A percentile compares a stretch with the other conserved stretches of the same genome.
These are phyloP conservation scores for Myrica gale DNA, from an alignment of 306 rosid species.

Conservation along the genomic window DNA sequence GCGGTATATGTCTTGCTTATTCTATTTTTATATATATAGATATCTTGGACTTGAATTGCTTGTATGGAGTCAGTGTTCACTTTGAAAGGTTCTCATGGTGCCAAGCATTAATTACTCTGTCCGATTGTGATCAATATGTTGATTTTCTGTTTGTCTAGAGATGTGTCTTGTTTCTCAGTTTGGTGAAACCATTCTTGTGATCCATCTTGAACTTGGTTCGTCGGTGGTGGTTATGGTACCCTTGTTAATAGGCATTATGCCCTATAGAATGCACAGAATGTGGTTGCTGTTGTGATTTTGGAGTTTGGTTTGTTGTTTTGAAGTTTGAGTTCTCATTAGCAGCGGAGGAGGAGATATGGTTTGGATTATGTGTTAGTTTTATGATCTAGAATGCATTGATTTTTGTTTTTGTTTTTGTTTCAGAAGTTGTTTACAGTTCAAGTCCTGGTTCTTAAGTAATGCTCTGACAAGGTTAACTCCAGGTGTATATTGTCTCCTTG, in stretches of 20 bases:
- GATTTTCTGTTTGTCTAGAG: background rate
- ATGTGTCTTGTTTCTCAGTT: background rate
- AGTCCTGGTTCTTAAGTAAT: too few relatives aligned
- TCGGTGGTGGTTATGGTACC: constrained; percentile 5
- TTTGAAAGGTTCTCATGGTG: background rate
- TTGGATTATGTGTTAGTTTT: background rate
- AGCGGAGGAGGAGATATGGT: background rate
- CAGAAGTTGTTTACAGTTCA: too few relatives aligned
- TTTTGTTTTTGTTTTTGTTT: background rate
- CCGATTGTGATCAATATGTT: background rate
- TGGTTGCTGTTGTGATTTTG: constrained; percentile 4
- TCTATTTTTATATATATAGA: background rate
- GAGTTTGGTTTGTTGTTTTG: background rate
- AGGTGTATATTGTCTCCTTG: too few relatives aligned
- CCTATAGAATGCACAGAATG: background rate
- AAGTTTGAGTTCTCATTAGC: background rate
- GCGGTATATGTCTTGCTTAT: background rate
- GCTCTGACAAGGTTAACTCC: too few relatives aligned
- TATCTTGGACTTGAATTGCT: too few relatives aligned
- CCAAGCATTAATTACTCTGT: background rate
- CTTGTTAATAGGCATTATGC: constrained; percentile 5
- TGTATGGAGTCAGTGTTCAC: too few relatives aligned
- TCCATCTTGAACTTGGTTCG: background rate
- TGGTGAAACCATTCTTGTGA: background rate
- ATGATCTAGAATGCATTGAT: background rate